phyloP scores from a whole-genome alignment of 306 rosid genomes.

The Lathyrus oleraceus region DNA sequence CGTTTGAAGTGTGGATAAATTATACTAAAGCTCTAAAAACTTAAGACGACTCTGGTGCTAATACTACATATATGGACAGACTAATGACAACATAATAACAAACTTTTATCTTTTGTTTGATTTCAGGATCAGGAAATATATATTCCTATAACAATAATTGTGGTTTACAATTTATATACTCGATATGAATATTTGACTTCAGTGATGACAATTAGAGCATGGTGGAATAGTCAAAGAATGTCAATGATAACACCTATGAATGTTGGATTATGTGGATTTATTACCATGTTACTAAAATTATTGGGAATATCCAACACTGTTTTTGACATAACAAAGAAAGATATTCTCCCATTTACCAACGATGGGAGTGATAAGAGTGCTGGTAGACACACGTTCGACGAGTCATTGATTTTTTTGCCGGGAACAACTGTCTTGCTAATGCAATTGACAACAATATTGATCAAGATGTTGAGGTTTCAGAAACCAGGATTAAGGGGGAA shows the following conservation, averaged over 20 bases:
- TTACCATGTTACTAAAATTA: conserved; percentile 29
- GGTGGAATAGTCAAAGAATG: conserved; percentile 84
- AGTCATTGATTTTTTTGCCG: conserved; percentile 55
- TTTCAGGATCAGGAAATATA: conserved; percentile 41
- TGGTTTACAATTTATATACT: conserved; percentile 26
- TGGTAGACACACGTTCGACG: conserved; percentile 50
- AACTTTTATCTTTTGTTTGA: neutral
- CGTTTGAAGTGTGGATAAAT: no score
- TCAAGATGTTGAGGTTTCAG: conserved; percentile 38
- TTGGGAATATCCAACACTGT: no score
- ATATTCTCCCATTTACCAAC: no score
- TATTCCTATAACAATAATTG: conserved; percentile 37
- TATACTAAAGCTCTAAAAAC: no score
- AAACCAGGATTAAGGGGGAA: neutral
- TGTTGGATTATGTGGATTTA: no score
- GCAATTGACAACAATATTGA: conserved; percentile 44
- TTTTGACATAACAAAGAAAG: no score
- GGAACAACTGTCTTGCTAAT: conserved; percentile 60
- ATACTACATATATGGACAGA: no score
- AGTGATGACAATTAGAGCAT: conserved; percentile 48
- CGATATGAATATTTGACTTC: conserved; percentile 40
- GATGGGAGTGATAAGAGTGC: no score
- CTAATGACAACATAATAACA: neutral
- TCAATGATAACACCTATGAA: conserved; percentile 40
- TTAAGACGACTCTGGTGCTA: no score